Conservation (phyloP, 306 rosid species). For the Begonia loranthoides region DNA sequence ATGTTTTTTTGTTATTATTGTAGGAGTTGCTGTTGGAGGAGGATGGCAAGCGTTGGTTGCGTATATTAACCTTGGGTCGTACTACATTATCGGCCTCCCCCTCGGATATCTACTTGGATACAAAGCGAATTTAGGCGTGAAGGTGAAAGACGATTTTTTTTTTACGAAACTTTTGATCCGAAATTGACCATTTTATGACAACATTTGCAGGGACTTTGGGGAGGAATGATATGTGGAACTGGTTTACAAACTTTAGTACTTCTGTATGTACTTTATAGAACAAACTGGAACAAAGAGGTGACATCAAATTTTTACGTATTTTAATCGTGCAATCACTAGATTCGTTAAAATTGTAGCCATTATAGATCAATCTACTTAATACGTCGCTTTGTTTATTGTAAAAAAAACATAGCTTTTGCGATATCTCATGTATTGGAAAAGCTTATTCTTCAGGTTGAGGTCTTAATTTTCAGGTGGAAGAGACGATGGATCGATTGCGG, state of each 20-base stretch:
- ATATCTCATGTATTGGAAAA: too few relatives aligned
- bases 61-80: conserved; percentile 8
- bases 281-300: conserved; percentile 36
- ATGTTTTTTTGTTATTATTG: neutral
- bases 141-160: neutral
- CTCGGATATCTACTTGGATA: conserved; percentile 12
- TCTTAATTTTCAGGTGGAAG: conserved; percentile 23
- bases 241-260: conserved; percentile 18
- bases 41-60: conserved; percentile 37
- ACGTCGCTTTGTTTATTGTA: too few relatives aligned
- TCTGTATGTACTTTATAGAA: conserved; percentile 11
- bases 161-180: too few relatives aligned
- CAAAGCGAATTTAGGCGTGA: neutral
- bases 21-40: conserved; percentile 34
- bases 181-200: too few relatives aligned
- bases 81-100: conserved; percentile 26
- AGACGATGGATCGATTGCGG: conserved; percentile 19
- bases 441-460: too few relatives aligned
- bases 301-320: neutral
- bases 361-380: too few relatives aligned
- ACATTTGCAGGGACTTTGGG: conserved; percentile 14
- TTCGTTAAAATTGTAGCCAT: too few relatives aligned
- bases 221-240: conserved; percentile 21
- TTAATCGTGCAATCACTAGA: too few relatives aligned
- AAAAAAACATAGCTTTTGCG: too few relatives aligned